phyloP scores from a whole-genome alignment of 1,139 yeast genomes.

The Tardiomyces depauwii region DNA sequence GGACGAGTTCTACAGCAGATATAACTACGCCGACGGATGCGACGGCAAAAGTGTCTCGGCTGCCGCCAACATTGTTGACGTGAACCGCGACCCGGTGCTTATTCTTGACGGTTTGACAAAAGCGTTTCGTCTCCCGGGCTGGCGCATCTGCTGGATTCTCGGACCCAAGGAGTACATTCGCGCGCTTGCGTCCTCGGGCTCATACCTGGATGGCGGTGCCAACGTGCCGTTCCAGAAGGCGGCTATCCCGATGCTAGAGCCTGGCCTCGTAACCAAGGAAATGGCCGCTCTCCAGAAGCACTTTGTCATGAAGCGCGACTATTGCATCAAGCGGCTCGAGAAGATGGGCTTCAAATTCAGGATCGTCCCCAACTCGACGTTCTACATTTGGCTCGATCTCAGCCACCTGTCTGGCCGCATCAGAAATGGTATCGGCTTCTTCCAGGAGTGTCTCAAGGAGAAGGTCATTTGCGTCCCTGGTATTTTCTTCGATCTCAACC shows the following conservation, averaged over 20 bases:
- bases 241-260: constrained; percentile 48
- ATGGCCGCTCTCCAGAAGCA: constrained; percentile 53
- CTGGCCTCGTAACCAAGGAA: constrained; percentile 39
- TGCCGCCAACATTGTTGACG: constrained; percentile 46
- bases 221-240: constrained; percentile 58
- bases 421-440: constrained; percentile 52
- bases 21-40: constrained; percentile 49
- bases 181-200: constrained; percentile 52
- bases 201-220: constrained; percentile 55
- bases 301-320: constrained; percentile 52
- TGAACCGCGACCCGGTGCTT: constrained; percentile 50
- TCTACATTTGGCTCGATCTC: constrained; percentile 54
- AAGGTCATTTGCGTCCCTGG: constrained; percentile 59
- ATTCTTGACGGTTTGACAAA: constrained; percentile 56
- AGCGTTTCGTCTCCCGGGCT: constrained; percentile 57
- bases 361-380: constrained; percentile 50
- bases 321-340: constrained; percentile 39
- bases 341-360: constrained; percentile 49
- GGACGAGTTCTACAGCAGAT: constrained; percentile 60
- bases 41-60: constrained; percentile 47
- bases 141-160: constrained; percentile 60
- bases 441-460: constrained; percentile 58
- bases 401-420: constrained; percentile 49
- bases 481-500: constrained; percentile 54
- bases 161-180: constrained; percentile 56